These are phyloP conservation scores for Aureobasidium leucospermi DNA, from an alignment of 2,329 filamentous ascomycete genomes.

Conservation along the genomic window DNA sequence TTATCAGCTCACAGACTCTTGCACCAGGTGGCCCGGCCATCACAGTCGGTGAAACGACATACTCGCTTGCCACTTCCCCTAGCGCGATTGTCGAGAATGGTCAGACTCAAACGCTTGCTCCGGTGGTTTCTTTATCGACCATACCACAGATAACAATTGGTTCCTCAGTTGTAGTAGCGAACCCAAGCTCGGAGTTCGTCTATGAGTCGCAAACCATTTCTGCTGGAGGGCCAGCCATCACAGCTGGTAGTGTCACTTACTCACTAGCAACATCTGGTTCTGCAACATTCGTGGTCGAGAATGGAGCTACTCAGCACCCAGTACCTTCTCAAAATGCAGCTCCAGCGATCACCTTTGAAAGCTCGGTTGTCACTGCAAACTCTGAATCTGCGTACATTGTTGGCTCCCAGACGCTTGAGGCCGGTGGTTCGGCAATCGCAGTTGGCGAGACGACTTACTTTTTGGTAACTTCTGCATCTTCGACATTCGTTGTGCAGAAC, in stretches of 20 bases:
- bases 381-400: not conserved
- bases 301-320: not conserved
- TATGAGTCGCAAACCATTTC: conserved; percentile 11
- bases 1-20: conserved; percentile 16
- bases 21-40: conserved; percentile 13
- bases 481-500: not conserved
- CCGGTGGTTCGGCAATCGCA: conserved; percentile 13
- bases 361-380: conserved; percentile 1
- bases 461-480: not conserved
- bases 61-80: not conserved
- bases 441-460: not conserved
- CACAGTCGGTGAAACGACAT: not conserved
- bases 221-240: conserved; percentile 13
- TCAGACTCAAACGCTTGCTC: not conserved
- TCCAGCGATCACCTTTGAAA: not conserved
- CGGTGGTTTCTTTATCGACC: not conserved
- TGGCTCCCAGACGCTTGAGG: conserved; percentile 7
- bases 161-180: not conserved
- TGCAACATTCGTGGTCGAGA: not conserved
- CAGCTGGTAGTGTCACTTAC: not conserved
- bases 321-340: not conserved
- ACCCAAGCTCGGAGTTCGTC: not conserved
- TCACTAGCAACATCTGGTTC: not conserved
- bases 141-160: not conserved
- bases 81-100: not conserved